Evolutionary conservation across 495 filamentous ascomycete species (phyloP).

Genomic region (Penicillium pancosmium): DNA sequence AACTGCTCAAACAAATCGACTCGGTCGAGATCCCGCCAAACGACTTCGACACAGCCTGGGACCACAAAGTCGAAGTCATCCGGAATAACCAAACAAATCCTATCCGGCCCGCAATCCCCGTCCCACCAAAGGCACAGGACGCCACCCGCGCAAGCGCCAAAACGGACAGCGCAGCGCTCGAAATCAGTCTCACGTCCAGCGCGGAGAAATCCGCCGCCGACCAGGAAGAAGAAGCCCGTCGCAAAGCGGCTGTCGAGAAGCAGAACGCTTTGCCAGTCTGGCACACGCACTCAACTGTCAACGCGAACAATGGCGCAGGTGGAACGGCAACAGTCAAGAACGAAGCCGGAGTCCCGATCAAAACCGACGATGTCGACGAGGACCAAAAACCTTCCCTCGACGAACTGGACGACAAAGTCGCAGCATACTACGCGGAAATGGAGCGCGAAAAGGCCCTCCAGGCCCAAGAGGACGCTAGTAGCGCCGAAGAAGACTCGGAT

Average conservation of each 20-base stretch:
- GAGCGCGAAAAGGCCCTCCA: constrained; percentile 52
- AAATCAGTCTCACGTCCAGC: constrained; percentile 74
- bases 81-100: constrained; percentile 58
- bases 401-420: constrained; percentile 51
- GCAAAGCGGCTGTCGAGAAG: constrained; percentile 72
- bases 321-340: constrained; percentile 31
- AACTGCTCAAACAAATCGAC: constrained; percentile 86
- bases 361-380: constrained; percentile 54
- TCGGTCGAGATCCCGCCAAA: constrained; percentile 79
- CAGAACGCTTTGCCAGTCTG: constrained; percentile 89
- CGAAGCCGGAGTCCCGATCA: constrained; percentile 42
- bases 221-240: constrained; percentile 67
- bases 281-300: constrained; percentile 86
- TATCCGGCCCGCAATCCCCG: constrained; percentile 48
- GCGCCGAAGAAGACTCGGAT: constrained; percentile 51
- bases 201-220: constrained; percentile 77
- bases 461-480: constrained; percentile 48
- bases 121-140: constrained; percentile 54
- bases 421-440: constrained; percentile 56
- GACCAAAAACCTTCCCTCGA: constrained; percentile 54
- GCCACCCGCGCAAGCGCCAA: constrained; percentile 72
- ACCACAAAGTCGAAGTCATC: constrained; percentile 53
- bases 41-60: constrained; percentile 78
- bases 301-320: constrained; percentile 21
- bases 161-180: constrained; percentile 69